Evolutionary conservation across 106 monocot species (phyloP).

Genomic region (Platanthera guangdongensis): DNA sequence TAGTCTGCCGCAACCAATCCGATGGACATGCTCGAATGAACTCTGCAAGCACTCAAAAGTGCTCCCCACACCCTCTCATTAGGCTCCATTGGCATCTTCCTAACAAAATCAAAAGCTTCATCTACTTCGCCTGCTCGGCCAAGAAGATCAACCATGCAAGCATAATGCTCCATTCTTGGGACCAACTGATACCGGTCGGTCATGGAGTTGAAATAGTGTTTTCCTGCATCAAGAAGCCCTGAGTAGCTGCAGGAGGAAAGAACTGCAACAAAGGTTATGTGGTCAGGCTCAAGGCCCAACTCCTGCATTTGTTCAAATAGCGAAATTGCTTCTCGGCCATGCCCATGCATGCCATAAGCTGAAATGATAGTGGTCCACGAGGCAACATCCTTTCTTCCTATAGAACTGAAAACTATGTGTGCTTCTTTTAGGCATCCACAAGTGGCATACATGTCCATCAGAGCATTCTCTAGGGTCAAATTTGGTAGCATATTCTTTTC

Average conservation of each 20-base stretch:
- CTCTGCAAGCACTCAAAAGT: slow-evolving; percentile 52
- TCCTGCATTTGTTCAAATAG: slow-evolving; percentile 69
- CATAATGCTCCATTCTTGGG: slow-evolving; percentile 63
- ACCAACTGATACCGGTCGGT: slow-evolving; percentile 31
- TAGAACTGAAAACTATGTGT: slow-evolving; percentile 52
- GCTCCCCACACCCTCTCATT: slow-evolving; percentile 80
- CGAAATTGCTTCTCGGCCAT: slow-evolving; percentile 39
- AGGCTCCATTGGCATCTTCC: slow-evolving; percentile 49
- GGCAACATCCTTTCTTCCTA: slow-evolving; percentile 54
- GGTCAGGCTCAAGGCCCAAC: slow-evolving; percentile 54
- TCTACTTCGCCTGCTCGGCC: slow-evolving; percentile 52
- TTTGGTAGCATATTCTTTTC: slow-evolving; percentile 49
- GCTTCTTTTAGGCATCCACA: slow-evolving; percentile 63
- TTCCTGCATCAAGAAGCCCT: slow-evolving; percentile 52
- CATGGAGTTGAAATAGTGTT: slow-evolving; percentile 49
- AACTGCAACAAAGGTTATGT: slow-evolving; percentile 67
- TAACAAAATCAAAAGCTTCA: slow-evolving; percentile 60
- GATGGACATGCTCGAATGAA: slow-evolving; percentile 48
- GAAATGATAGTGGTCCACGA: slow-evolving; percentile 85
- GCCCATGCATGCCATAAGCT: slow-evolving; percentile 78
- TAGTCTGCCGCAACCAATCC: slow-evolving; percentile 67
- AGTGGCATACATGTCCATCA: slow-evolving; percentile 79
- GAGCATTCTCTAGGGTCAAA: slow-evolving; percentile 68
- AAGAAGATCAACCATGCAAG: slow-evolving; percentile 83
- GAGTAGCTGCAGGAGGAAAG: slow-evolving; percentile 77